These are phyloP conservation scores for Penicillium sp. DNA, from an alignment of 2,329 filamentous ascomycete species.

Conservation along the genomic window DNA sequence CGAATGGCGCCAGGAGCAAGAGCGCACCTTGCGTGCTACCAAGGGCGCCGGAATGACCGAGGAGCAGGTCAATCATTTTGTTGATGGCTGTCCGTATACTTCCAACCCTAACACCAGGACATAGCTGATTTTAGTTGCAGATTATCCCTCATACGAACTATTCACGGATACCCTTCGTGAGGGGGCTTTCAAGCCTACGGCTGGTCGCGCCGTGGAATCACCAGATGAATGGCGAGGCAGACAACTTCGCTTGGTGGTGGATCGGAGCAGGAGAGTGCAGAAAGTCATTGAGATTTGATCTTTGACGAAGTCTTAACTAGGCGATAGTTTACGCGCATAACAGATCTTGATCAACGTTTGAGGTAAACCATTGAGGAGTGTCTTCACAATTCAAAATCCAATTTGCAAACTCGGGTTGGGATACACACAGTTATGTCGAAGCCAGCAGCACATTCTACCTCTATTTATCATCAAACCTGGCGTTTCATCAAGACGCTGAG, in stretches of 20 bases:
- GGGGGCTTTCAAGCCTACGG: slow-evolving; percentile 49
- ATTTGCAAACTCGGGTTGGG: too few species aligned
- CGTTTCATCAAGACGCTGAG: too few species aligned
- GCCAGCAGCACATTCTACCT: too few species aligned
- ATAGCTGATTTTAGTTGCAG: slow-evolving; percentile 20
- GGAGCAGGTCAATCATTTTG: slow-evolving; percentile 70
- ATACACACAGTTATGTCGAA: too few species aligned
- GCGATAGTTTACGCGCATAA: too few species aligned
- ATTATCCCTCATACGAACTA: slow-evolving; percentile 68
- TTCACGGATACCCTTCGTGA: slow-evolving; percentile 55
- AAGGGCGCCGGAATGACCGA: slow-evolving; percentile 76
- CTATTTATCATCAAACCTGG: too few species aligned
- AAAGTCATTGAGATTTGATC: slow-evolving; percentile 50
- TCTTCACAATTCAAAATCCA: too few species aligned
- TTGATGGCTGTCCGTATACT: slow-evolving; percentile 54
- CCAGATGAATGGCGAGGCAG: slow-evolving; percentile 42
- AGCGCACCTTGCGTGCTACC: slow-evolving; percentile 59
- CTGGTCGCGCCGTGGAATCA: slow-evolving; percentile 10
- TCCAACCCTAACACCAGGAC: too few species aligned
- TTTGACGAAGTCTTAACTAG: not conserved
- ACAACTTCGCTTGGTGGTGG: slow-evolving; percentile 59
- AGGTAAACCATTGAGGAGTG: too few species aligned
- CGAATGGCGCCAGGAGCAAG: slow-evolving; percentile 75
- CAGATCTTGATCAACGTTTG: too few species aligned
- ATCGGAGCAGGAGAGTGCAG: slow-evolving; percentile 55